phyloP scores from a whole-genome alignment of 78 protist genomes.

The Dictyostelium citrinum region DNA sequence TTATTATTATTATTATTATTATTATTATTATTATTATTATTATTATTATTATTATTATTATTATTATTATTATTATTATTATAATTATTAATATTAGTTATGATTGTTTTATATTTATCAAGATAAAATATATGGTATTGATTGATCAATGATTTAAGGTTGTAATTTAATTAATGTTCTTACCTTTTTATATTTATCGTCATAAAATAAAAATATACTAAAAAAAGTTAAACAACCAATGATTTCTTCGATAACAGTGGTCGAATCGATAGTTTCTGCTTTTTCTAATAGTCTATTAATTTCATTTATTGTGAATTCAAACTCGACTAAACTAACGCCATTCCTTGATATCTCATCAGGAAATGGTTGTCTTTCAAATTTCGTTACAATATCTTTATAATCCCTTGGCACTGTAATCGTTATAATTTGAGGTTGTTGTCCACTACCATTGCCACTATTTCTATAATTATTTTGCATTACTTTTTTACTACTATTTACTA shows the following conservation, averaged over 20 bases:
- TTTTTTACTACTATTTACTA: not conserved
- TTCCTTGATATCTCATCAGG: conserved; percentile 47
- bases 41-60: not conserved
- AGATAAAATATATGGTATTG: too few relatives aligned
- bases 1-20: not conserved
- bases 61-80: not conserved
- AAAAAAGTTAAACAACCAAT: conserved; percentile 68
- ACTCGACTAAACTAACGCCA: conserved; percentile 19
- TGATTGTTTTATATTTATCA: too few relatives aligned
- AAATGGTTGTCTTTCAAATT: conserved; percentile 20
- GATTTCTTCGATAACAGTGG: conserved; percentile 21
- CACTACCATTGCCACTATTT: not conserved
- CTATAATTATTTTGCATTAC: not conserved
- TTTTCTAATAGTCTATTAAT: conserved; percentile 16
- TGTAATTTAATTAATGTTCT: too few relatives aligned
- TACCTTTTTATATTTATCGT: conserved; percentile 55
- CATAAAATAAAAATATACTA: conserved; percentile 33
- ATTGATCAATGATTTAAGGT: too few relatives aligned
- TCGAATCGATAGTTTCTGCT: conserved; percentile 54
- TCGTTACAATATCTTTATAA: conserved; percentile 49
- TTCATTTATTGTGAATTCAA: conserved; percentile 52
- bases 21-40: not conserved
- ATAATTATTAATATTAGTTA: not conserved
- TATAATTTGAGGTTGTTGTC: not conserved
- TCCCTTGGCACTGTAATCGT: conserved; percentile 37